Evolutionary conservation across 805 yeast species (phyloP).

Genomic region (Candida xyloterini): DNA sequence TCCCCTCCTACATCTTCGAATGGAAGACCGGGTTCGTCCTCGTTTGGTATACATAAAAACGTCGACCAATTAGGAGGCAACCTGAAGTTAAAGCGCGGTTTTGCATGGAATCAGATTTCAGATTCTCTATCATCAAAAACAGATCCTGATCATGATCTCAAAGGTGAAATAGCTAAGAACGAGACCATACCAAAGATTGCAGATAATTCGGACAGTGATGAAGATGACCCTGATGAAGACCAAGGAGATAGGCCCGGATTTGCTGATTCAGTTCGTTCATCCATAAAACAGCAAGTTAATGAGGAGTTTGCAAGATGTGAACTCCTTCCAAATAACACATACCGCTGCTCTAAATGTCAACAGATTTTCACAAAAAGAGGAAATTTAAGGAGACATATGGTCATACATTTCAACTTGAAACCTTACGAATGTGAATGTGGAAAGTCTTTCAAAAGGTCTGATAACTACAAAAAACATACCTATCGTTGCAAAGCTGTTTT

Average conservation of each 20-base stretch:
- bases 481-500: slow-evolving; percentile 17
- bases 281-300: slow-evolving; percentile 19
- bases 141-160: background rate
- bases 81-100: slow-evolving; percentile 4
- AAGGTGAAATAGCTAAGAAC: background rate
- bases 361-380: slow-evolving; percentile 26
- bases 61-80: slow-evolving; percentile 1
- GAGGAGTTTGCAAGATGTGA: slow-evolving; percentile 22
- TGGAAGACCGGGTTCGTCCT: slow-evolving; percentile 2
- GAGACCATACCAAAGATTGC: background rate
- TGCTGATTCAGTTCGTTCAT: slow-evolving; percentile 2
- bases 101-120: background rate
- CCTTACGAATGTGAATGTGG: slow-evolving; percentile 27
- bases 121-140: background rate
- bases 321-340: slow-evolving; percentile 18
- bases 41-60: background rate
- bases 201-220: background rate
- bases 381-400: slow-evolving; percentile 24
- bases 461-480: slow-evolving; percentile 25
- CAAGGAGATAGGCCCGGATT: background rate
- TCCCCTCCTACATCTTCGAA: slow-evolving; percentile 12
- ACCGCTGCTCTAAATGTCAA: slow-evolving; percentile 21
- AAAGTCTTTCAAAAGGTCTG: slow-evolving; percentile 25
- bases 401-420: slow-evolving; percentile 24
- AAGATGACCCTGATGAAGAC: background rate